These are phyloP conservation scores for Hyaloperonospora brassicae DNA, from an alignment of 352 stramenopile species.

Conservation along the genomic window DNA sequence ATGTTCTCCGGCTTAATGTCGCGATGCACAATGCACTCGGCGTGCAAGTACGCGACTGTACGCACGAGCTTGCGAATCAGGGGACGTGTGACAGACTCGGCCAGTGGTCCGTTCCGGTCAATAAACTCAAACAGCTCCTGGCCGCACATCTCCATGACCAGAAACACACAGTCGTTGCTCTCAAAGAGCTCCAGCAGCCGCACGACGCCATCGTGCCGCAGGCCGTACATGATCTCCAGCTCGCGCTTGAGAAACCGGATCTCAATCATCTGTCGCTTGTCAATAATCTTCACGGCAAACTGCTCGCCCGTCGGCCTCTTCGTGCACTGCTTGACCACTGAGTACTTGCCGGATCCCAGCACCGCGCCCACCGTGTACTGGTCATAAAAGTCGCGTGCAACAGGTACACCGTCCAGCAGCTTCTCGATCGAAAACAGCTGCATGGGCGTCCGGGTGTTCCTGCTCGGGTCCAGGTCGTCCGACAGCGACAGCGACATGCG, in stretches of 20 bases:
- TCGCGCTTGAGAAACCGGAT: constrained; percentile 78
- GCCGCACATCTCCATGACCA: constrained; percentile 77
- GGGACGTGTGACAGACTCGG: constrained; percentile 52
- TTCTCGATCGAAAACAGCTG: constrained; percentile 60
- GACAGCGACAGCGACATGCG: constrained; percentile 54
- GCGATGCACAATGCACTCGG: constrained; percentile 73
- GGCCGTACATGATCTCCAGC: constrained; percentile 77
- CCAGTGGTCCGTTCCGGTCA: constrained; percentile 60
- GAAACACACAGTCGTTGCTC: constrained; percentile 58
- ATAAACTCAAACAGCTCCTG: constrained; percentile 81
- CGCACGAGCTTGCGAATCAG: constrained; percentile 67
- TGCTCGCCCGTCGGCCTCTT: constrained; percentile 24
- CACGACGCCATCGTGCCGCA: constrained; percentile 70
- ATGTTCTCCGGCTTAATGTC: constrained; percentile 86
- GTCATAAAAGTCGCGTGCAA: constrained; percentile 49
- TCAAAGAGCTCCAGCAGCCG: constrained; percentile 76
- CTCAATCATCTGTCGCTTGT: constrained; percentile 78
- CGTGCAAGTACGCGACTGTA: constrained; percentile 81
- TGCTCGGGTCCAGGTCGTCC: constrained; percentile 40
- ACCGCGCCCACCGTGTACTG: constrained; percentile 45
- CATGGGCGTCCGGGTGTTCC: constrained; percentile 37
- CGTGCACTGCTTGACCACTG: constrained; percentile 61
- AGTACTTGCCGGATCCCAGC: constrained; percentile 72
- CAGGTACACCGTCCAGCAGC: constrained; percentile 55
- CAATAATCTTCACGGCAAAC: constrained; percentile 76